Percentiles rank a stretch among this genome's conserved stretches.
Conservation (phyloP, 495 filamentous ascomycete genomes). For the Lophiostoma macrostomum region DNA sequence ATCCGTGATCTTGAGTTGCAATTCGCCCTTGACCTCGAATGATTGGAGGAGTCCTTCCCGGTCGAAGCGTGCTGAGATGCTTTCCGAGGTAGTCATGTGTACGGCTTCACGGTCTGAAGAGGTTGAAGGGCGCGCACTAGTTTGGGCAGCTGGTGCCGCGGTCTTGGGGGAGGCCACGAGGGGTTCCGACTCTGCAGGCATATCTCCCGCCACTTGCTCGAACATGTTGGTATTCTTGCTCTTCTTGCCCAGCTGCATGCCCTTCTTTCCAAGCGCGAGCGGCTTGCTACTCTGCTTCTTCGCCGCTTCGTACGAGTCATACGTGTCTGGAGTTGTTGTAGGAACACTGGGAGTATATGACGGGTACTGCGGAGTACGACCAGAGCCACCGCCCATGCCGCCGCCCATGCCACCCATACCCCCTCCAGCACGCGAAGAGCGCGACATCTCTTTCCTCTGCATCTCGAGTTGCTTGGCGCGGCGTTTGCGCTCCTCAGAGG, state of each 20-base stretch:
- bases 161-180: slow-evolving; percentile 67
- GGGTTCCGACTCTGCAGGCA: slow-evolving; percentile 77
- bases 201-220: slow-evolving; percentile 84
- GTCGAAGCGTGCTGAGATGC: slow-evolving; percentile 80
- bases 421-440: slow-evolving; percentile 46
- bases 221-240: slow-evolving; percentile 96
- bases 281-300: slow-evolving; percentile 79
- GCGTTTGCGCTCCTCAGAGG: slow-evolving; percentile 92
- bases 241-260: slow-evolving; percentile 98
- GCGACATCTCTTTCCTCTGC: slow-evolving; percentile 88
- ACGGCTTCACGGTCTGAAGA: slow-evolving; percentile 74
- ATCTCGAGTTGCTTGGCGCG: slow-evolving; percentile 98
- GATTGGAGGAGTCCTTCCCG: slow-evolving; percentile 80
- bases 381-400: slow-evolving; percentile 48
- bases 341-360: slow-evolving; percentile 81
- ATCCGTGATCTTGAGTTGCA: slow-evolving; percentile 84
- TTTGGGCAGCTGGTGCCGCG: slow-evolving; percentile 37
- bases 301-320: slow-evolving; percentile 91
- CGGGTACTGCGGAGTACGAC: slow-evolving; percentile 76
- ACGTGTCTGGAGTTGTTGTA: slow-evolving; percentile 70
- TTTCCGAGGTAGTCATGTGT: slow-evolving; percentile 80
- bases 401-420: slow-evolving; percentile 21
- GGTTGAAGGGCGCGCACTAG: slow-evolving; percentile 41
- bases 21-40: slow-evolving; percentile 84
- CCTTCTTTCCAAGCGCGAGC: slow-evolving; percentile 79